Evolutionary conservation across 2,329 filamentous ascomycete species (phyloP), one percentile per base, ranked within the genome.

Genomic region (Coniochaeta ligniaria): DNA sequence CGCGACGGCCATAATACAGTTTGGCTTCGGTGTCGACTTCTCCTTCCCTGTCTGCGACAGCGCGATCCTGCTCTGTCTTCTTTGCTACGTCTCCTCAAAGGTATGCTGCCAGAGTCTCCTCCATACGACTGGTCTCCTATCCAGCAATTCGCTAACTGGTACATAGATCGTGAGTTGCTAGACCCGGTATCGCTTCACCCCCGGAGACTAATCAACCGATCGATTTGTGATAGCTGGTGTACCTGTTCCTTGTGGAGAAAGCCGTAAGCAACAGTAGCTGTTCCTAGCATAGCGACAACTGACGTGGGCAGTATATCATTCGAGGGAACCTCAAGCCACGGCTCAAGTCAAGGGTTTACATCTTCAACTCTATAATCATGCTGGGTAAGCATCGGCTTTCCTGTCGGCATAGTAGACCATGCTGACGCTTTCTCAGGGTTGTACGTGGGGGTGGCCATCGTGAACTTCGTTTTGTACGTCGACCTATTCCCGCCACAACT

Each of bases 241-340:
- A 88, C 66, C 75, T 84, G 28, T 88, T 88, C 67, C 74, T 88
- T 2, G 84, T 86, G 1, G 86, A 88, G 68, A 85, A 85, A 71
- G 84, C 82, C 50, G 83, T 84, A 71, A 68, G 78, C 72, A 4
- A 14, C 24, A 7, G 14, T 17, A 22, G 6, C 8, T 6, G 1
- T 26, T 14, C 0, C 6, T 2, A 20, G 31, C 54, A 7, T 22
- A 14, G 17, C 17, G 17, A 22, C 14, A 12, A 28, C 35, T 57
- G 17, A 35, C 20, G n/a, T 22, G 11, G 26, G 8, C 50, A 84
- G 80, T 81, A 84, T 64, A 84, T 87, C 56, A 82, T 88, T 59
- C 78, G 83, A 57, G 79, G 80, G 31, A 77, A 75, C 14, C 71
- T 74, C n/a, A 81, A 79, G 58, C 71, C 74, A 6, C 77, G 85